Base-by-base conservation (phyloP, 1,284 basidiomycete species). In the Fomes fomentarius region DNA sequence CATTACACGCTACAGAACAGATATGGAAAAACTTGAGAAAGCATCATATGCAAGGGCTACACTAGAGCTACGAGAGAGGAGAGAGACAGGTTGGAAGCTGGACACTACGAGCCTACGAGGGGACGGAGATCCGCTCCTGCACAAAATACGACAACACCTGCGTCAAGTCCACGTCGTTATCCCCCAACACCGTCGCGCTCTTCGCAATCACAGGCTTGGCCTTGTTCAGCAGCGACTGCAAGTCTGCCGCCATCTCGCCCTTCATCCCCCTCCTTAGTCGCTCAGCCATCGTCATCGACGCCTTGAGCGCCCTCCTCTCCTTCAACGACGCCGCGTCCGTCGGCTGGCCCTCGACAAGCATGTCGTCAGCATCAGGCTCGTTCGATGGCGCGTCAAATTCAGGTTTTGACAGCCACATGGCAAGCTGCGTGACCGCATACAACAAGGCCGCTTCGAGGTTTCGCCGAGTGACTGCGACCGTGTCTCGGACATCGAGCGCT, bases 401-500 rank as follows among this genome's bases (percentile, higher is more conserved):
- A 4, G 86, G 85, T 63, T 84, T 87, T 25, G 79, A 80, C 12
- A 91, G 73, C 80, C 89, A 91, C 76, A 89, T 80, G 8, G 81
- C 84, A 26, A 94, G 79, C 65, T 94, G 93, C 1, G 90, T 89
- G 25, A 84, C 80, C 1, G 84, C 79, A 64, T 93, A 92, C n/a
- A 91, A 71, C 1, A 90, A 72, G n/a, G 87, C 76, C 1, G 77
- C 79, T 65, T 94, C 92, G 11, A 93, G 76, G 34, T 82, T 83
- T 37, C 82, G 77, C 22, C 83, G 79, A 0, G 81, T 76, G 1
- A 80, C 83, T 10, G 68, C 63, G 7, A 82, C 76, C 3, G 81
- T 84, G 41, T 81, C 76, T 34, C 76, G 77, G 28, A 87, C 85
- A 44, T 84, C 82, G 47, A 86, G 73, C 2, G 80, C 74, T 19